These are phyloP conservation scores for Mycena latifolia DNA, from an alignment of 768 basidiomycete species.

Conservation along the genomic window DNA sequence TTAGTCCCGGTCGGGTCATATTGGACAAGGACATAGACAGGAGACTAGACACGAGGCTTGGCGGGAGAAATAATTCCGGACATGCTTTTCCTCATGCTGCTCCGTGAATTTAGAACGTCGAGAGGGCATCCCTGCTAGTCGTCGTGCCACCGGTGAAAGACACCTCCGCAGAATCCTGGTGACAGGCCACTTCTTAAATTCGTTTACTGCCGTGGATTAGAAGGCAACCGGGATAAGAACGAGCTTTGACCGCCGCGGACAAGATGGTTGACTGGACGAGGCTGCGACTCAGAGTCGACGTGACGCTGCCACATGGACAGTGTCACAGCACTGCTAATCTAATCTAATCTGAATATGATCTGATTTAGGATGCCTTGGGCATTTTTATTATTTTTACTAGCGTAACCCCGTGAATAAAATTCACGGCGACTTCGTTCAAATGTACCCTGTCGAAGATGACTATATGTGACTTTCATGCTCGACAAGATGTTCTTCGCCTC, in stretches of 20 bases:
- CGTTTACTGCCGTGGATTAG: neutral
- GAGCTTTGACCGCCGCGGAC: neutral
- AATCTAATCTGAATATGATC: too few species aligned
- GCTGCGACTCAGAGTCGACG: too few species aligned
- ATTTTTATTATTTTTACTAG: too few species aligned
- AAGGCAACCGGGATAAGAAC: neutral
- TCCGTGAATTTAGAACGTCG: neutral
- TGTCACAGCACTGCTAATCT: too few species aligned
- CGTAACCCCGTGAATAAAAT: too few species aligned
- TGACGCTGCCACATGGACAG: too few species aligned
- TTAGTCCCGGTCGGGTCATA: slow-evolving; percentile 1
- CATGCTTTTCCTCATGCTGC: neutral
- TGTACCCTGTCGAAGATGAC: too few species aligned
- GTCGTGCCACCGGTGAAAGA: slow-evolving; percentile 17
- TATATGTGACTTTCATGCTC: too few species aligned
- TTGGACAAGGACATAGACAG: neutral
- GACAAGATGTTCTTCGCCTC: too few species aligned
- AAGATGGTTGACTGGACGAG: neutral
- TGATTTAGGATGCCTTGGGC: too few species aligned
- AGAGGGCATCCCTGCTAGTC: neutral
- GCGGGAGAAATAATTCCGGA: slow-evolving; percentile 13
- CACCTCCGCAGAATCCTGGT: neutral
- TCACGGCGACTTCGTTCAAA: too few species aligned
- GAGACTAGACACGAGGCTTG: neutral
- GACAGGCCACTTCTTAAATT: neutral